phyloP scores from a whole-genome alignment of 139 green algal genomes.

The Gonium pectorale region DNA sequence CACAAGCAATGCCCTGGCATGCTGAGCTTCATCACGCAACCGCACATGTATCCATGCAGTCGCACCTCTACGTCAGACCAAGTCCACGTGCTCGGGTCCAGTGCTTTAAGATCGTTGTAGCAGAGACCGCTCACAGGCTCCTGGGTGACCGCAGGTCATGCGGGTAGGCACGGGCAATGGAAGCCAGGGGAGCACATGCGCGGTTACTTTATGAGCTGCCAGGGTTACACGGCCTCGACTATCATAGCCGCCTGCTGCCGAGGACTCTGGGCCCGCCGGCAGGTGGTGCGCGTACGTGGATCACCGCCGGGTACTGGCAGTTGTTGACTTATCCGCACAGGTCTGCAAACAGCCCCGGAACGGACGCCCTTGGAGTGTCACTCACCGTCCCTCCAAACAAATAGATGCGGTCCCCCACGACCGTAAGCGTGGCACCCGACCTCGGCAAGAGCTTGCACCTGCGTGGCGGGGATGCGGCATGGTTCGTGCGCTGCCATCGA shows the following conservation, averaged over 20 bases:
- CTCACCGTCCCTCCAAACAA: constrained; percentile 77
- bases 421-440: constrained; percentile 66
- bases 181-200: not conserved
- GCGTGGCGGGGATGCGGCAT: not conserved
- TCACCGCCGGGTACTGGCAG: too few species aligned
- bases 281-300: too few species aligned
- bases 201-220: too few species aligned
- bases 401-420: constrained; percentile 57
- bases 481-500: too few species aligned
- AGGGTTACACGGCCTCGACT: too few species aligned
- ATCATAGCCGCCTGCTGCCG: too few species aligned
- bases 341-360: too few species aligned
- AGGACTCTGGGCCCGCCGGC: too few species aligned
- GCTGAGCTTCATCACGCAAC: not conserved
- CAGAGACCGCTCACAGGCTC: constrained; percentile 62
- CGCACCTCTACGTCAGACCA: constrained; percentile 61
- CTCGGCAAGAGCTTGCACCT: constrained; percentile 65
- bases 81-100: constrained; percentile 60
- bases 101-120: constrained; percentile 66
- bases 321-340: too few species aligned
- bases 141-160: too few species aligned
- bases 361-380: too few species aligned
- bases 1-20: too few species aligned
- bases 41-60: not conserved
- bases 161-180: not conserved